These are phyloP conservation scores for Metschnikowia henanensis DNA, from an alignment of 805 yeast species.

Conservation along the genomic window DNA sequence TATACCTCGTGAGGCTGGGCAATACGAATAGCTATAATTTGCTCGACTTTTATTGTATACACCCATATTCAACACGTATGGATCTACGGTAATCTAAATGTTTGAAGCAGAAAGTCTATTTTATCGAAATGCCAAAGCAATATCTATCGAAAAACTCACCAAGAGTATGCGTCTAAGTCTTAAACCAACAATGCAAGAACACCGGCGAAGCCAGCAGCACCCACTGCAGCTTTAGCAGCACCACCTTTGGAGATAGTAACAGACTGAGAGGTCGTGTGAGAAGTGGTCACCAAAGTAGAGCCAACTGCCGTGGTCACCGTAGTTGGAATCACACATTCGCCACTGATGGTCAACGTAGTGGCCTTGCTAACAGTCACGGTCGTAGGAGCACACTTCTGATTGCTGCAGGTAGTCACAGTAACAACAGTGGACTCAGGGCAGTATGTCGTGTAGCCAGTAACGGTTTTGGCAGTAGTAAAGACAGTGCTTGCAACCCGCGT, in stretches of 20 bases:
- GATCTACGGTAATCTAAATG: too few relatives aligned
- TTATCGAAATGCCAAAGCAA: neutral
- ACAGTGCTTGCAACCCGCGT: slow-evolving; percentile 15
- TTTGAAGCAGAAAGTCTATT: too few relatives aligned
- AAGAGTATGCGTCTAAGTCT: neutral
- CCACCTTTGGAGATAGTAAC: slow-evolving; percentile 18
- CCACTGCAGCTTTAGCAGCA: slow-evolving; percentile 38
- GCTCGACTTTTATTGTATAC: too few relatives aligned
- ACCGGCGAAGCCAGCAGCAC: slow-evolving; percentile 19
- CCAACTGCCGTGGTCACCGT: slow-evolving; percentile 17
- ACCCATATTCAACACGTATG: too few relatives aligned
- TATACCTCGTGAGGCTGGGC: too few relatives aligned
- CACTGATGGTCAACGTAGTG: slow-evolving; percentile 35
- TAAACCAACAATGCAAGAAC: slow-evolving; percentile 13
- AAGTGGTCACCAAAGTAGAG: slow-evolving; percentile 1
- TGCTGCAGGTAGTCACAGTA: slow-evolving; percentile 34
- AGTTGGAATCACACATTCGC: slow-evolving; percentile 25
- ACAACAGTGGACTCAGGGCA: slow-evolving; percentile 26
- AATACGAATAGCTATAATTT: too few relatives aligned
- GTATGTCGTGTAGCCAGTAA: slow-evolving; percentile 4
- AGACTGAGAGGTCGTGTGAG: neutral
- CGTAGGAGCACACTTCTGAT: slow-evolving; percentile 27
- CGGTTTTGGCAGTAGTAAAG: slow-evolving; percentile 2
- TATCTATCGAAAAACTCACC: neutral
- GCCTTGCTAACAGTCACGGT: slow-evolving; percentile 29